Evolutionary conservation across 2,329 filamentous ascomycete genomes (phyloP), one percentile per base, ranked within the genome.

Genomic region (Neofusicoccum parvum): DNA sequence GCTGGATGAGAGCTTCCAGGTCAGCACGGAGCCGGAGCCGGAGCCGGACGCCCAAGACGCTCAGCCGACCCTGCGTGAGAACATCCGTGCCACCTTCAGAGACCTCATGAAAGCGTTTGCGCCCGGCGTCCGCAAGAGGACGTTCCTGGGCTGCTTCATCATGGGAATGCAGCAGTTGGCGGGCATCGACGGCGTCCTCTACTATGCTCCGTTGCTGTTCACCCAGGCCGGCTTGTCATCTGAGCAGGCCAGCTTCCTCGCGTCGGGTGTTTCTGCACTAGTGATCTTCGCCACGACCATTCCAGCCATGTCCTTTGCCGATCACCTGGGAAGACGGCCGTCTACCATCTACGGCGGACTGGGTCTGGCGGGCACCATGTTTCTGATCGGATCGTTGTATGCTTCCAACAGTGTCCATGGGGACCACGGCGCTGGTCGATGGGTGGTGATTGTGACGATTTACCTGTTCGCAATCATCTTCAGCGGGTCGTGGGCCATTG

Each of bases 131-230:
- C 78, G 83, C 20, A 75, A 76, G 27, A 23, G 56, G 56, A 60
- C 56, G 3, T 60, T 60, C 43, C 20, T 88, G 17, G 86, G 82
- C 0, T 77, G 86, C 0, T 88, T 88, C 66, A 72, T 88, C 59
- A 82, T 89, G 72, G 82, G 79, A 1, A 86, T 88, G 80, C 81
- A 86, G 36, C 87, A 90, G 69, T 74, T 88, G 0, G 84, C 80
- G 34, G 87, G 87, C 0, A 89, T 89, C 56, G 87, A 89, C 68
- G 87, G 85, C 0, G 82, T 89, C 5, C 78, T 88, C 32, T 89
- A 87, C 65, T 90, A 90, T 65, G 86, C 87, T 0, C 87, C 87
- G 0, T 74, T 83, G 0, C 79, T 90, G 0, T 90, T 90, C 69
- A 75, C 81, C 27, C 84, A 87, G 60, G 86, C 87, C 1, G 87